Base-by-base conservation (phyloP, 106 monocot species). In the Amphibolis antarctica region DNA sequence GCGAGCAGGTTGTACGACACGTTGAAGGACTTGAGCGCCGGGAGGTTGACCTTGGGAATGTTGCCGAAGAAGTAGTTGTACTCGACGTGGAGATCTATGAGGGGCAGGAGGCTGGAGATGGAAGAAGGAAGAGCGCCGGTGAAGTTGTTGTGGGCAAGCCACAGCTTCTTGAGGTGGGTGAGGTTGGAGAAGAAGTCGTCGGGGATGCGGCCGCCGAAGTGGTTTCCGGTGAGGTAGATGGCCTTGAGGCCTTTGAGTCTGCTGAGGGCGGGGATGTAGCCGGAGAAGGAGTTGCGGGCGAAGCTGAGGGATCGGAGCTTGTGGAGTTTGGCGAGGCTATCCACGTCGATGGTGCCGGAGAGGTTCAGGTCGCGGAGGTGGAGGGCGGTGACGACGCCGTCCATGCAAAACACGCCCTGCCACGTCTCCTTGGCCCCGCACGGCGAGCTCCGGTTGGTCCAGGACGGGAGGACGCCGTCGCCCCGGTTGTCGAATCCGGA, bases 1-100 rank as follows among this genome's bases (percentile, higher is more conserved):
- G 66, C 53, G 50, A 93, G 76, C 31, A 57, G 25, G 61, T 93
- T 93, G 43, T 74, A 45, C 0, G 93, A 88, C 12, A 81, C 53
- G 60, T 93, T 71, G 44, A 83, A 68, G 3, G 74, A 73, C 12
- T 12, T 51, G 27, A 93, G 65, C 3, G 64, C 60, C 4, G 71
- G 72, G 20, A 59, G 30, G 21, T 30, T 7, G n/a, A 78, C 15
- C 19, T 51, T 43, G 0, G 83, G 85, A 21, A 93, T 45, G 12
- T 1, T 7, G 5, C 86, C 86, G 23, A 68, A 14, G 72, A 93
- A 85, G 1, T 48, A 44, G 76, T 93, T 88, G 46, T 53, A 28
- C 61, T 80, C 82, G 20, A 93, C 64, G 70, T 73, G 82, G 50
- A 93, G 53, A 66, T 86, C 93, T 18, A 70, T 72, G 36, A 93